A percentile compares a stretch with the other conserved stretches of the same genome.
Evolutionary conservation across 495 filamentous ascomycete genomes (phyloP).

Genomic region (Tuber melanosporum): DNA sequence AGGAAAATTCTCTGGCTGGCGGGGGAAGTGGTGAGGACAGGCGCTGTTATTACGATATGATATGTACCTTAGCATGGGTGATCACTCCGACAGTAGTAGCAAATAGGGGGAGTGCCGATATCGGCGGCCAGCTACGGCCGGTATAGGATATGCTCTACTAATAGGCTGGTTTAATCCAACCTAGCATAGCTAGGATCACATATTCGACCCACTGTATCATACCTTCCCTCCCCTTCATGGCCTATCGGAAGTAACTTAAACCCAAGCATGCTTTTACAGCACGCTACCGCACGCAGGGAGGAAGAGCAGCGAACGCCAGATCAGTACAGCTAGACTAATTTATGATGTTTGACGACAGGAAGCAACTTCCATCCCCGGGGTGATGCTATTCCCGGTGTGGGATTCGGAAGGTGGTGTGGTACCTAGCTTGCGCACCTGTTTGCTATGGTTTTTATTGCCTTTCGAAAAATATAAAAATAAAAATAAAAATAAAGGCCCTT

Average conservation of each 20-base stretch:
- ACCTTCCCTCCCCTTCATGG: not conserved
- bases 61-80: too few species aligned
- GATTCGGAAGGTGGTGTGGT: not conserved
- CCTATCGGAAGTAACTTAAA: not conserved
- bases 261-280: not conserved
- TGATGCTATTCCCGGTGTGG: not conserved
- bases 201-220: not conserved
- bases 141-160: too few species aligned
- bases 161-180: not conserved
- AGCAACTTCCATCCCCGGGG: not conserved
- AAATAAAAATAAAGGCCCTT: not conserved
- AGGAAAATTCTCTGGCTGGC: too few species aligned
- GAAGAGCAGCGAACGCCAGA: not conserved
- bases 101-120: too few species aligned
- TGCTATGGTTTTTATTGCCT: not conserved
- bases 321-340: too few species aligned
- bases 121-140: too few species aligned
- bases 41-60: too few species aligned
- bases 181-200: not conserved
- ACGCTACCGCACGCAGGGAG: not conserved
- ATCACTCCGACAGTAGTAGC: too few species aligned
- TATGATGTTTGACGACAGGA: too few species aligned
- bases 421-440: not conserved
- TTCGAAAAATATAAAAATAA: not conserved
- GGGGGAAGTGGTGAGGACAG: too few species aligned